phyloP scores from a whole-genome alignment of 176 grass and related monocot species.

The Bonia amplexicaulis region DNA sequence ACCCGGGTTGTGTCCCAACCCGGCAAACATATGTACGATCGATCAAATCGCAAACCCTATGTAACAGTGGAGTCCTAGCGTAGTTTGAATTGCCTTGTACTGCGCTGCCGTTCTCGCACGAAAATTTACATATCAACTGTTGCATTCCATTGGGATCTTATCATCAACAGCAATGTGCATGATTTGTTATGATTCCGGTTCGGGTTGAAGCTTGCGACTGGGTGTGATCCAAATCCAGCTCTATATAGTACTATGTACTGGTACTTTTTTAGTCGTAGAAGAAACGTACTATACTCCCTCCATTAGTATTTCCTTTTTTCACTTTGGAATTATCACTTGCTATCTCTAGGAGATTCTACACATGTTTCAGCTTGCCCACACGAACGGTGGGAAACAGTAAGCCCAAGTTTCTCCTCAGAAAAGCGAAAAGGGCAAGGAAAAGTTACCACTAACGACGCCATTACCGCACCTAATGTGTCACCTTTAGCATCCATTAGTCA shows the following conservation, averaged over 20 bases:
- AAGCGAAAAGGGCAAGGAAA: neutral
- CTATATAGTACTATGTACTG: neutral
- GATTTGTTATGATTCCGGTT: neutral
- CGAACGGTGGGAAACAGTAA: neutral
- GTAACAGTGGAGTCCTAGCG: neutral
- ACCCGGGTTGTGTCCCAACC: neutral
- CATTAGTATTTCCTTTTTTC: neutral
- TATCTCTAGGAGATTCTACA: conserved; percentile 5
- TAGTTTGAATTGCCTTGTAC: neutral
- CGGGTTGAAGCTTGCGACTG: neutral
- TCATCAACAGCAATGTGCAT: neutral
- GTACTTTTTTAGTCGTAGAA: neutral
- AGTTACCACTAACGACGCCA: conserved; percentile 27
- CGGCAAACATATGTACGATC: neutral
- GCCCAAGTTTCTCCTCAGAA: conserved; percentile 9
- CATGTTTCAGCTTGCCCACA: neutral
- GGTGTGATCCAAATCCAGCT: neutral
- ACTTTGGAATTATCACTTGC: neutral
- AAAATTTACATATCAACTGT: neutral
- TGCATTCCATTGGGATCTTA: neutral
- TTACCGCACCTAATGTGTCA: conserved; percentile 10
- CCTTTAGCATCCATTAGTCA: conserved; percentile 26
- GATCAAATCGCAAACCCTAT: neutral
- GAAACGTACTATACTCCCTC: neutral
- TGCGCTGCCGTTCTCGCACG: neutral